These are phyloP conservation scores for Chlorella ohadii DNA, from an alignment of 139 green algal genomes.

Conservation along the genomic window DNA sequence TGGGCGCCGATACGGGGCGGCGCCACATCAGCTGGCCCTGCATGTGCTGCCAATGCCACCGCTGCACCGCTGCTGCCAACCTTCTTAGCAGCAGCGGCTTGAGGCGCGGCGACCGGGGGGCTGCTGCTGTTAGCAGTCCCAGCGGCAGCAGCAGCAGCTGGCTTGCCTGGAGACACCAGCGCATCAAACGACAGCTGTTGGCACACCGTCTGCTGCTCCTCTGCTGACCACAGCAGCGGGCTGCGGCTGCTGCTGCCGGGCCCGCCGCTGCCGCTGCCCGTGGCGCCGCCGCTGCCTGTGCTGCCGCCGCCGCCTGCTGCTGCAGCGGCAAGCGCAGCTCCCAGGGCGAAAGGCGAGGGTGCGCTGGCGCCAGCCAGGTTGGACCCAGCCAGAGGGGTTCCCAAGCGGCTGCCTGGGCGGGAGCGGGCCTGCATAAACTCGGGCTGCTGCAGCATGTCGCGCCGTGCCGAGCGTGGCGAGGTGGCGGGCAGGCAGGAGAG, in stretches of 20 bases:
- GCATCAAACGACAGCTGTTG: slow-evolving; percentile 30
- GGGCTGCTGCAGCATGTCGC: slow-evolving; percentile 9
- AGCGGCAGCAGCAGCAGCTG: neutral
- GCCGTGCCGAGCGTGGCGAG: slow-evolving; percentile 8
- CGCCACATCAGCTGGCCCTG: neutral
- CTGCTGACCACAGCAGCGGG: slow-evolving; percentile 5
- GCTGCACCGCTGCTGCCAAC: neutral
- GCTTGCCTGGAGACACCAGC: slow-evolving; percentile 12
- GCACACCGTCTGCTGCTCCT: slow-evolving; percentile 12
- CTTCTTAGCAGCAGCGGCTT: neutral
- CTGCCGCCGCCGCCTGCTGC: neutral
- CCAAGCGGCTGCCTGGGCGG: slow-evolving; percentile 7
- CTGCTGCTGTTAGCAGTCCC: neutral
- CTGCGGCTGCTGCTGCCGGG: slow-evolving; percentile 13
- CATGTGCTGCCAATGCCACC: neutral
- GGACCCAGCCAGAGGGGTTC: neutral
- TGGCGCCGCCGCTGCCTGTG: neutral
- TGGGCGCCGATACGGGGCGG: neutral
- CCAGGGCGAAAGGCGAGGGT: neutral
- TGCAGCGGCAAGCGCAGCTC: neutral
- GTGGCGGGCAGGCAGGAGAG: neutral
- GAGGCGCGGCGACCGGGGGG: neutral
- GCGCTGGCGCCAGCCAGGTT: neutral
- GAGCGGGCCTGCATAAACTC: neutral
- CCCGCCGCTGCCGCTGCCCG: neutral